Evolutionary conservation across 805 yeast species (phyloP), one percentile per base, ranked within the genome.

Genomic region (Wickerhamiella kurtzmanii): DNA sequence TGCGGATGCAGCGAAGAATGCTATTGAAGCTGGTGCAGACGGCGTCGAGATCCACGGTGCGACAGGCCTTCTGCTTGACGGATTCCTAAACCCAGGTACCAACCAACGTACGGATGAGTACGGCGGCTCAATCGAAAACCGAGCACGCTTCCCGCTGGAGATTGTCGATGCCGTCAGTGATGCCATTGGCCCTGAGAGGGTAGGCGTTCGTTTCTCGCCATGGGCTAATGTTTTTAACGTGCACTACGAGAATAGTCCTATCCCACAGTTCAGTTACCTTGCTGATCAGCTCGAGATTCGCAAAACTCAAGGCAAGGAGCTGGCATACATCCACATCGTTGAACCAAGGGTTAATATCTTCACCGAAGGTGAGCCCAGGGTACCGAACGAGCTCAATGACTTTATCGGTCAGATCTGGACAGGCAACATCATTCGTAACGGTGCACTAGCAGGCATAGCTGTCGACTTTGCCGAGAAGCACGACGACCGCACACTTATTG

Each of bases 21-120:
- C 82, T 2, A 63, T 70, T 35, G 67, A 64, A 3, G 70, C 77
- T 9, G 76, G 78, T 0, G 71, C 74, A 44, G 86, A 80, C 60
- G 78, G 79, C 53, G 73, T 81, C 38, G 84, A 78, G 56, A 65
- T 79, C 50, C 83, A 80, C 60, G 69, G 67, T 28, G 85, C 86
- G 22, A 75, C 78, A 58, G 83, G 83, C 1, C 76, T 74, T 53
- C 60, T 78, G 41, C 51, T 72, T 37, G 67, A 69, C 53, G 67
- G 69, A 49, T 77, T 79, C 55, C 54, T 73, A 32, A 66, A 73
- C 35, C 60, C 62, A 1, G 53, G 58, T 13, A 60, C 72, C 35
- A 77, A 79, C 58, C 54, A 64, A 46, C 66, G 84, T 56, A 73
- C 74, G 1, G 85, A 79, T 56, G 65, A 72, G 53, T 79, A 76